Conservation (phyloP, 139 green algal species). For the Tetraselmis chui region DNA sequence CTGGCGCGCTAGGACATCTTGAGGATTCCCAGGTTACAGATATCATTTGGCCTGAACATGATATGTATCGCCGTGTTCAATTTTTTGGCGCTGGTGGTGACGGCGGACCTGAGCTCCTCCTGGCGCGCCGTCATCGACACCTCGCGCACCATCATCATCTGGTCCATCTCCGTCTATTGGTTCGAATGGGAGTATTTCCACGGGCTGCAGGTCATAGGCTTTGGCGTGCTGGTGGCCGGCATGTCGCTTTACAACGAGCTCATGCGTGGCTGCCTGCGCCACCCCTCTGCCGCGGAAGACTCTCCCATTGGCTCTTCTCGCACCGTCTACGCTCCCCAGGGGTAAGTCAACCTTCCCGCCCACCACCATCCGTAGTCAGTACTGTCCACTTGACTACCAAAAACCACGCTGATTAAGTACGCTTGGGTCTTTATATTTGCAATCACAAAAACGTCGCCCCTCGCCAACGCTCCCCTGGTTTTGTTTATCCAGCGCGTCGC, state of each 20-base stretch:
- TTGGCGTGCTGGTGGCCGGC: constrained; percentile 63
- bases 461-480: too few species aligned
- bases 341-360: neutral
- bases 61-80: constrained; percentile 78
- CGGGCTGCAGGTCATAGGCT: constrained; percentile 69
- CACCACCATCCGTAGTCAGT: too few species aligned
- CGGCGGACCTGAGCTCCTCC: constrained; percentile 60
- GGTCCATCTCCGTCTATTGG: constrained; percentile 42
- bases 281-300: neutral
- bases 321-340: neutral
- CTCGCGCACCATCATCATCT: constrained; percentile 72
- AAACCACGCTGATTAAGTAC: too few species aligned
- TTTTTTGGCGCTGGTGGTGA: constrained; percentile 64
- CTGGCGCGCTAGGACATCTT: neutral
- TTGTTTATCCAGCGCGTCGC: too few species aligned
- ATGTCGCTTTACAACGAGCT: constrained; percentile 77
- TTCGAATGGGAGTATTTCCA: constrained; percentile 81
- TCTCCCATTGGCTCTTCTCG: neutral
- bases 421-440: too few species aligned
- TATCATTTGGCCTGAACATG: constrained; percentile 24
- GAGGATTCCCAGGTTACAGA: constrained; percentile 1
- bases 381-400: too few species aligned
- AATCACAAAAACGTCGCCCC: too few species aligned
- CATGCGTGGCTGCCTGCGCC: constrained; percentile 33
- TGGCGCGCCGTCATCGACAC: constrained; percentile 75